These are phyloP conservation scores for Beauveria sp. DNA, from an alignment of 2,329 filamentous ascomycete genomes.

Conservation along the genomic window DNA sequence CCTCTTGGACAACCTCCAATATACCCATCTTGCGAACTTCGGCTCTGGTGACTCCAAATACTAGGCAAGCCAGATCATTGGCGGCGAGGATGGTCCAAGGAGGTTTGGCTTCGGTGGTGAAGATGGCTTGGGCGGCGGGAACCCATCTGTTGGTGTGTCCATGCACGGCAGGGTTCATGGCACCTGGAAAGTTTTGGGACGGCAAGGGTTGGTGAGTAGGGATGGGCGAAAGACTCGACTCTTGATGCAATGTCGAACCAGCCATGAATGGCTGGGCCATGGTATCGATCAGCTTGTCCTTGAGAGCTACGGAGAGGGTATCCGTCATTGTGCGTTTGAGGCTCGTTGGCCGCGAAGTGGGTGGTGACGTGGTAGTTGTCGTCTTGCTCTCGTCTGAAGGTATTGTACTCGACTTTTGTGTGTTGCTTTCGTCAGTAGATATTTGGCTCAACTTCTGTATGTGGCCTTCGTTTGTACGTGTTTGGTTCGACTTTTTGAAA, in stretches of 20 bases:
- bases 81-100: constrained; percentile 96
- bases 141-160: constrained; percentile 86
- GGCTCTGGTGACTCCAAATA: constrained; percentile 98
- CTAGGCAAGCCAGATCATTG: constrained; percentile 90
- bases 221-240: constrained; percentile 36
- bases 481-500: constrained; percentile 45
- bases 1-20: constrained; percentile 85
- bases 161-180: constrained; percentile 59
- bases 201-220: constrained; percentile 31
- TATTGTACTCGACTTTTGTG: constrained; percentile 44
- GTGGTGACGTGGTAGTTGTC: constrained; percentile 40
- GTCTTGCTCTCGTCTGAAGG: constrained; percentile 49
- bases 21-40: constrained; percentile 95
- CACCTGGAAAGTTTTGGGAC: constrained; percentile 35
- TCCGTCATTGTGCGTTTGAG: constrained; percentile 88
- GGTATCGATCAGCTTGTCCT: constrained; percentile 77
- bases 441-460: constrained; percentile 44
- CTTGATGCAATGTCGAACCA: constrained; percentile 27
- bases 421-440: constrained; percentile 17
- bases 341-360: constrained; percentile 52
- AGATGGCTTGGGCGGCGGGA: constrained; percentile 89
- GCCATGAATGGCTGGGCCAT: constrained; percentile 73
- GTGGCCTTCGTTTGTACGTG: constrained; percentile 26
- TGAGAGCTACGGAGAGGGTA: constrained; percentile 62
- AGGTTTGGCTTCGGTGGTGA: constrained; percentile 83